These are phyloP conservation scores for Myrmaecium sp. DNA, from an alignment of 2,329 filamentous ascomycete genomes.

Conservation along the genomic window DNA sequence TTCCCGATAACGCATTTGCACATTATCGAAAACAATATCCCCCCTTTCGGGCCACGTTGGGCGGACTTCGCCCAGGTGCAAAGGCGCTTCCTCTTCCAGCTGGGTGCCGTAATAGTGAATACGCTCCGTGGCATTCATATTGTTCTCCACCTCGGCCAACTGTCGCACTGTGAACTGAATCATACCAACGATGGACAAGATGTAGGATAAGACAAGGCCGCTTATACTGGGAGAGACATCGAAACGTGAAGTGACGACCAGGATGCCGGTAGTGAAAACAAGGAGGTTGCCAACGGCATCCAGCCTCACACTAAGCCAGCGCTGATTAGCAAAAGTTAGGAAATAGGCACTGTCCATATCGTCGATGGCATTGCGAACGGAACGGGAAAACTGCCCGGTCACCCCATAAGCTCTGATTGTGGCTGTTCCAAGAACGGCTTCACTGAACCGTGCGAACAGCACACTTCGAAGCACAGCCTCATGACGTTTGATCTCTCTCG, in stretches of 20 bases:
- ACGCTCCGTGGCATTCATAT: slow-evolving; percentile 93
- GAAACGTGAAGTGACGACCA: slow-evolving; percentile 86
- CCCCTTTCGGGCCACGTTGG: slow-evolving; percentile 73
- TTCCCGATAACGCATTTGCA: slow-evolving; percentile 34
- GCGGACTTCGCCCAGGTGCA: slow-evolving; percentile 55
- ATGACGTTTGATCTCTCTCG: slow-evolving; percentile 85
- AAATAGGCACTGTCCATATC: slow-evolving; percentile 92
- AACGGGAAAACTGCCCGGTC: slow-evolving; percentile 52
- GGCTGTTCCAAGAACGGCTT: slow-evolving; percentile 68
- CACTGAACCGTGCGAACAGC: slow-evolving; percentile 82
- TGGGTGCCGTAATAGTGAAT: slow-evolving; percentile 76
- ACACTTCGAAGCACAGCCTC: slow-evolving; percentile 75
- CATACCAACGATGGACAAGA: slow-evolving; percentile 85
- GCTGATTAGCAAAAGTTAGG: slow-evolving; percentile 85
- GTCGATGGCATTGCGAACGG: slow-evolving; percentile 60
- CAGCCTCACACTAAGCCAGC: slow-evolving; percentile 75
- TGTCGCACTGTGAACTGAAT: slow-evolving; percentile 91
- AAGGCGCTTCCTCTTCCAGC: slow-evolving; percentile 76
- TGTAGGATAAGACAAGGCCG: slow-evolving; percentile 82
- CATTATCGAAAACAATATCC: slow-evolving; percentile 38
- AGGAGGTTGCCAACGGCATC: slow-evolving; percentile 71
- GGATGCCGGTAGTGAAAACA: slow-evolving; percentile 73
- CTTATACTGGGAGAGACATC: slow-evolving; percentile 68
- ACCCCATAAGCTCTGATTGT: slow-evolving; percentile 84
- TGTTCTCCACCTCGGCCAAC: slow-evolving; percentile 88